A percentile compares a stretch with the other conserved stretches of the same genome.
These are phyloP conservation scores for Stenocarpella maydis DNA, from an alignment of 2,329 filamentous ascomycete genomes.

Conservation along the genomic window DNA sequence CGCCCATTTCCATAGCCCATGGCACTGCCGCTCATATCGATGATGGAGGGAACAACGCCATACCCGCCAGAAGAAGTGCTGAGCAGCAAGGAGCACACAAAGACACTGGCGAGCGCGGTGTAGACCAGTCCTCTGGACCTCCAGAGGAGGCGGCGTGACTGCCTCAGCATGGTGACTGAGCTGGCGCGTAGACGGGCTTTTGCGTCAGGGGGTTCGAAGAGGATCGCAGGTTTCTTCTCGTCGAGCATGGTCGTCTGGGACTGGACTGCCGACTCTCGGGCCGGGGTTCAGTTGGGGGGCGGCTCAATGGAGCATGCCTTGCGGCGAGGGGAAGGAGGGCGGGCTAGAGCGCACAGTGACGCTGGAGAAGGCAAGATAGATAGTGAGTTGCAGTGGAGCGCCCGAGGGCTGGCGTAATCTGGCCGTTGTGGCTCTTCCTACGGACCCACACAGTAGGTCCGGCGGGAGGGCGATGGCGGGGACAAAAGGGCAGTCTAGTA, in stretches of 20 bases:
- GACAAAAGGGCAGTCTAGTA: not conserved
- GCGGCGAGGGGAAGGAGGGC: not conserved
- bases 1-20: conserved; percentile 31
- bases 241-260: conserved; percentile 32
- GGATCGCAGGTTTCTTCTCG: conserved; percentile 28
- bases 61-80: conserved; percentile 46
- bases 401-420: conserved; percentile 23
- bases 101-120: conserved; percentile 48
- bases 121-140: conserved; percentile 53
- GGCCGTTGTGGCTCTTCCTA: conserved; percentile 17
- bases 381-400: not conserved
- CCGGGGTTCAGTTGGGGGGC: conserved; percentile 18
- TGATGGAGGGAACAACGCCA: conserved; percentile 46
- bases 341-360: conserved; percentile 2
- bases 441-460: conserved; percentile 24
- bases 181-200: conserved; percentile 33
- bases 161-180: conserved; percentile 42
- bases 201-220: conserved; percentile 29
- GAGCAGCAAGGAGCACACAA: conserved; percentile 55
- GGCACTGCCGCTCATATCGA: conserved; percentile 32
- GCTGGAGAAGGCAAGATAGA: not conserved
- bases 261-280: conserved; percentile 20
- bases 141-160: conserved; percentile 36
- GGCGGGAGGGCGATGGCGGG: conserved; percentile 2
- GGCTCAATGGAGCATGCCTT: conserved; percentile 30